These are phyloP conservation scores for Russula vinacea DNA, from an alignment of 768 basidiomycete genomes.

Conservation along the genomic window DNA sequence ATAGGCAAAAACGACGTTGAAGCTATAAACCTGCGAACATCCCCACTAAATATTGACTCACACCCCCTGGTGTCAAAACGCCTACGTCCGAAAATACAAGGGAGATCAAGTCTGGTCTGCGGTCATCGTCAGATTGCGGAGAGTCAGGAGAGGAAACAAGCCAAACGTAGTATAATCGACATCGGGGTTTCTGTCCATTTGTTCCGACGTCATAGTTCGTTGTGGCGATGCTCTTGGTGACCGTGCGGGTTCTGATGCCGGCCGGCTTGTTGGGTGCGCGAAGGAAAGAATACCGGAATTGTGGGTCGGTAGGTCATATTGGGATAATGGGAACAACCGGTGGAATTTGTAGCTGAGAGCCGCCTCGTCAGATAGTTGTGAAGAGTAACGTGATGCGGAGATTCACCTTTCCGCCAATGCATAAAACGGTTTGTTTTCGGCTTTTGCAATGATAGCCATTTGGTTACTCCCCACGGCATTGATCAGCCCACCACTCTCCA, in stretches of 20 bases:
- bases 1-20: background rate
- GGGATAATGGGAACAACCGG: slow-evolving; percentile 89
- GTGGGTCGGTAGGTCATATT: slow-evolving; percentile 83
- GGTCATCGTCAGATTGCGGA: slow-evolving; percentile 27
- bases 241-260: slow-evolving; percentile 21
- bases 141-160: slow-evolving; percentile 6
- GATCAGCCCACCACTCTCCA: slow-evolving; percentile 90
- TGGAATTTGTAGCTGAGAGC: slow-evolving; percentile 89
- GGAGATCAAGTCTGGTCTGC: slow-evolving; percentile 86
- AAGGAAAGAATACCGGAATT: slow-evolving; percentile 73
- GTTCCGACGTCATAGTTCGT: slow-evolving; percentile 70
- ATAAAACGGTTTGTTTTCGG: slow-evolving; percentile 93
- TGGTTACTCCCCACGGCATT: slow-evolving; percentile 95
- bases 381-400: background rate
- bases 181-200: slow-evolving; percentile 79
- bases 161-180: slow-evolving; percentile 90
- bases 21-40: slow-evolving; percentile 74
- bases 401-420: slow-evolving; percentile 83
- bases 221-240: slow-evolving; percentile 32
- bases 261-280: slow-evolving; percentile 39
- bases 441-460: slow-evolving; percentile 94
- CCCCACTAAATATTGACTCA: slow-evolving; percentile 92
- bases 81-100: slow-evolving; percentile 95
- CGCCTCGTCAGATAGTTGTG: slow-evolving; percentile 7
- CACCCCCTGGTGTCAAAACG: slow-evolving; percentile 86